Evolutionary conservation across 164 flowering plant genomes (phyloP), one percentile per base, ranked within the genome.

Genomic region (Annona cherimola): DNA sequence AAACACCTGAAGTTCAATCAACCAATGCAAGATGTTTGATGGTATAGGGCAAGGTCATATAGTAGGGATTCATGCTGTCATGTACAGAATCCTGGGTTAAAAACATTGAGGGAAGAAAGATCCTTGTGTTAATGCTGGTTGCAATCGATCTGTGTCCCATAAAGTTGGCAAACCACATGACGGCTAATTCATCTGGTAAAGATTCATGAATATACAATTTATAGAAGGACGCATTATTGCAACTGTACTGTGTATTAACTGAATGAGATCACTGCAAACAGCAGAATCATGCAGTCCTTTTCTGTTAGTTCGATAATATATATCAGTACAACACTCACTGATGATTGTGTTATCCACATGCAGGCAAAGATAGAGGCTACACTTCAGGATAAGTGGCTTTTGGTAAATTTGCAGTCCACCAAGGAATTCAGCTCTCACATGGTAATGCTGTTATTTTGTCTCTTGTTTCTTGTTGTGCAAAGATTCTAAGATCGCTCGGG

Each of bases 391-490:
- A 92, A 87, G 76, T 92, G 97, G 97, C 91, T 92, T 8, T 73
- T 96, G 1, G 91, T 89, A 14, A 96, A 96, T 79, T 68, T 96
- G 84, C 99, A 96, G 74, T 96, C 99, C 40, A 86, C 91, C 18
- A 93, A 80, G 76, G 99, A 96, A 73, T 96, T 93, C 79, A 93
- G 90, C 83, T 96, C 99, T 43, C 98, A 93, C 68, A 96, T 90
- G 97, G 97, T 92, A 81, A 35, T 66, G 4, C 19, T 50, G 67
- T 65, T 18, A 43, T 14, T 64, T 11, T 64, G 8, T 41, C 4
- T 63, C 9, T 72, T 8, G 1, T 50, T 50, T 42, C 46, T 26
- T 40, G 11, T 46, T 76, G 20, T 26, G 40, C 9, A 16, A n/a
- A 66, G 19, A 41, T 63, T n/a, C 42, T 20, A 64, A 40, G 40